Percentiles rank a stretch among this genome's conserved stretches.
phyloP scores from a whole-genome alignment of 192 early-diverging fungal species.

The Physocladia obscura region DNA sequence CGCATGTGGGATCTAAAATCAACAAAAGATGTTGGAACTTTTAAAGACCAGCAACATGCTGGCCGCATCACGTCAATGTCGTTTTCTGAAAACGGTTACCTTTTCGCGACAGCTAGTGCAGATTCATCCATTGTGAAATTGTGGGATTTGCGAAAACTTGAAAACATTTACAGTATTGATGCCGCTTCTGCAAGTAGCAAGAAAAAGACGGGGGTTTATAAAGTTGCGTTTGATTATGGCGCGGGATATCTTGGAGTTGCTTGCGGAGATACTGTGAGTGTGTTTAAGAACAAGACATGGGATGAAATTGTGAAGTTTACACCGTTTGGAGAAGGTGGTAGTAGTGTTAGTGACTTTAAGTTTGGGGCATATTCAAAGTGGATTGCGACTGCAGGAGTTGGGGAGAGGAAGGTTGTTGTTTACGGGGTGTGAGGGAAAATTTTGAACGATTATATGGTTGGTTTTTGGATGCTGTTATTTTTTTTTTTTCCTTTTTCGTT shows the following conservation, averaged over 20 bases:
- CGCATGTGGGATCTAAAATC: conserved; percentile 84
- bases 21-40: conserved; percentile 62
- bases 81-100: conserved; percentile 94
- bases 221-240: conserved; percentile 77
- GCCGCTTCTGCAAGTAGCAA: conserved; percentile 33
- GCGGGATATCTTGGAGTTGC: conserved; percentile 83
- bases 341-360: conserved; percentile 38
- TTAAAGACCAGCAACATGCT: conserved; percentile 38
- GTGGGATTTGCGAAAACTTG: conserved; percentile 93
- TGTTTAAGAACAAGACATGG: conserved; percentile 48
- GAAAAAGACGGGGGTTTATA: conserved; percentile 46
- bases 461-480: too few species aligned
- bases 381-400: conserved; percentile 34
- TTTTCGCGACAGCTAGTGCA: conserved; percentile 76
- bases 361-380: conserved; percentile 46
- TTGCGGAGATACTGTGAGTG: conserved; percentile 42
- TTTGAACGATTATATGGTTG: too few species aligned
- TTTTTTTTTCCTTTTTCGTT: too few species aligned
- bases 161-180: conserved; percentile 60
- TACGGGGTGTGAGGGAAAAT: conserved; percentile 31
- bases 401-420: conserved; percentile 45
- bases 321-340: conserved; percentile 4
- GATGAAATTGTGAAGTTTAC: conserved; percentile 35
- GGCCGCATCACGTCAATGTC: conserved; percentile 65
- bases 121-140: conserved; percentile 69